Evolutionary conservation across 1,284 basidiomycete genomes (phyloP), one percentile per base, ranked within the genome.

Genomic region (Vanrija humicola): DNA sequence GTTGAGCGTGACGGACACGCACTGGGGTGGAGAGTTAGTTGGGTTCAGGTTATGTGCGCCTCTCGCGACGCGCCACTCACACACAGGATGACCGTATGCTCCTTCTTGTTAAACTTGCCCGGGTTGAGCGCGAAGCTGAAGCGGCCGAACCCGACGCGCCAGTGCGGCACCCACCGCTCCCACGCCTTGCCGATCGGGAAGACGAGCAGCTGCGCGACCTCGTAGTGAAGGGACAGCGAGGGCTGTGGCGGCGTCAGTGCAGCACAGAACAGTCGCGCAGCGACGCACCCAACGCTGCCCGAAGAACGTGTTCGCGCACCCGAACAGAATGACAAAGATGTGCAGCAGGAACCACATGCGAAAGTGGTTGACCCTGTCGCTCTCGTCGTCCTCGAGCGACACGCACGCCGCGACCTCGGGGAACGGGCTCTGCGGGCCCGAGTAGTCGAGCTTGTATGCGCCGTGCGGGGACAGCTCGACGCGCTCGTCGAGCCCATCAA

Each of bases 221-320:
- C 61, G 26, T 60, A 63, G 5, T 64, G 62, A 25, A 63, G 58
- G 15, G 58, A 50, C 12, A 69, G 52, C n/a, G 64, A 65, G 16
- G 67, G 67, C 40, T 62, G 21, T 2, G 3, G 21, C 21, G 21
- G 21, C 21, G 21, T 23, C 21, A 23, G 21, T 5, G 2, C 21
- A 23, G 21, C 21, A 3, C 21, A 23, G 21, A 2, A 23, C 21
- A 23, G 5, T n/a, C 21, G 5, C 21, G 21, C 21, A n/a, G 3
- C 21, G 3, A 14, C 34, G 14, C 12, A 12, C 34, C 9, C 14
- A 64, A 44, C 34, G 43, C 3, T 62, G 52, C 8, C 56, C 53
- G 77, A 61, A 86, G 64, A 62, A 59, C 29, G 81, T 77, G 45
- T 89, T 89, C 43, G 90, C 75, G 56, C 86, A 80, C 85, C 89